Percentiles rank a stretch among this genome's conserved stretches.
Evolutionary conservation across 371 early-diverging fungal genomes (phyloP).

Genomic region (Rhizopus sp.): DNA sequence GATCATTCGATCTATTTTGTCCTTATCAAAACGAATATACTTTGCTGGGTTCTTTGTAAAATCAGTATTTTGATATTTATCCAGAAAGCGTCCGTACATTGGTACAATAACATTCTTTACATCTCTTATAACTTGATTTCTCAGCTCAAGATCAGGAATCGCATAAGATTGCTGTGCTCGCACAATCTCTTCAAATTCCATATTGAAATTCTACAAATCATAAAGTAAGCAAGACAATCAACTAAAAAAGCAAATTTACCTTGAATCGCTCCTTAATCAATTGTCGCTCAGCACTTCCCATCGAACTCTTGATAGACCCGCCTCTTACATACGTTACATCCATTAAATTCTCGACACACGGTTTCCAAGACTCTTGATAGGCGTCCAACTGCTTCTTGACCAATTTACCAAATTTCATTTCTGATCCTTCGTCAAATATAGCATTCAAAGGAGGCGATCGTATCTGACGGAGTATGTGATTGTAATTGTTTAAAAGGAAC

Average conservation of each 20-base stretch:
- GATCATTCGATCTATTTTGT: slow-evolving; percentile 63
- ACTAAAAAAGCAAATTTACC: slow-evolving; percentile 20
- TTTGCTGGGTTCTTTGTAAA: slow-evolving; percentile 82
- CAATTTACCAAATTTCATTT: slow-evolving; percentile 62
- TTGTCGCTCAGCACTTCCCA: slow-evolving; percentile 71
- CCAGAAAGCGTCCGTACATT: slow-evolving; percentile 76
- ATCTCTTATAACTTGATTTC: slow-evolving; percentile 71
- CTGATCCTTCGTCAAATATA: slow-evolving; percentile 56
- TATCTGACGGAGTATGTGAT: slow-evolving; percentile 71
- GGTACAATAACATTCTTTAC: slow-evolving; percentile 76
- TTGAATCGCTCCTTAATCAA: slow-evolving; percentile 84
- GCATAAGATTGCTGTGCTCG: slow-evolving; percentile 75
- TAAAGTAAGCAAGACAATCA: background rate
- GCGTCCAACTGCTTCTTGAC: slow-evolving; percentile 61
- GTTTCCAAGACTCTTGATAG: slow-evolving; percentile 78
- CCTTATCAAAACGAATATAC: slow-evolving; percentile 80
- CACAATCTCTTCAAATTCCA: slow-evolving; percentile 78
- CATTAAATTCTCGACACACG: slow-evolving; percentile 71
- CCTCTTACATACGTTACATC: slow-evolving; percentile 74
- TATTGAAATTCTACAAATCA: slow-evolving; percentile 68
- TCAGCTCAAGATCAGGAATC: slow-evolving; percentile 81
- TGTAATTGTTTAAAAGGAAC: slow-evolving; percentile 84
- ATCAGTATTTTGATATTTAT: slow-evolving; percentile 66
- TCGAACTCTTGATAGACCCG: slow-evolving; percentile 59
- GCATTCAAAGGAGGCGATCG: slow-evolving; percentile 59